These are phyloP conservation scores for Vickermania ingenoplastis DNA, from an alignment of 208 protist species.

Conservation along the genomic window DNA sequence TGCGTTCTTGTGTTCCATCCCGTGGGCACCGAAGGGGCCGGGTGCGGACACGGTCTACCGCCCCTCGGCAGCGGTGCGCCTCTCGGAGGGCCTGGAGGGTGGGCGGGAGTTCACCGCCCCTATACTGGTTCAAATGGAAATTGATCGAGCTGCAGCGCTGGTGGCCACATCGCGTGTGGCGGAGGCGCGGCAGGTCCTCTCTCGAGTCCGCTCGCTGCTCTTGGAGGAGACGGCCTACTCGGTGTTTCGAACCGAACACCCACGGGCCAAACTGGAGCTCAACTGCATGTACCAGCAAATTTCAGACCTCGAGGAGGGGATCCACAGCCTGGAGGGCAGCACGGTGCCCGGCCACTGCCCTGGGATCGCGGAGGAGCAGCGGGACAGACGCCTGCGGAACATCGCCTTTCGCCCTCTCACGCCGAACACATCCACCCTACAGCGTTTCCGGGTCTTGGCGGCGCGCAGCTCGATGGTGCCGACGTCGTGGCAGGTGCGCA, in stretches of 20 bases:
- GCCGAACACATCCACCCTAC: conserved; percentile 38
- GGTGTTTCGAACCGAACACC: conserved; percentile 64
- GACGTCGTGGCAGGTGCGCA: conserved; percentile 61
- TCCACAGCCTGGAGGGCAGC: conserved; percentile 55
- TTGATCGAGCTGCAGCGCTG: conserved; percentile 53
- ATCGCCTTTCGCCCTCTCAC: conserved; percentile 59
- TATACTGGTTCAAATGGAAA: conserved; percentile 37
- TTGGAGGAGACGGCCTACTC: conserved; percentile 36
- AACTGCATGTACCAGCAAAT: conserved; percentile 74
- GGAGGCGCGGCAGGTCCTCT: conserved; percentile 44
- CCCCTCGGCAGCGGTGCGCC: too few species aligned
- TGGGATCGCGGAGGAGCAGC: conserved; percentile 11
- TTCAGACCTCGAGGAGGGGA: conserved; percentile 77
- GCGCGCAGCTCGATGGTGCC: conserved; percentile 61
- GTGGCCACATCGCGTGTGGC: conserved; percentile 40
- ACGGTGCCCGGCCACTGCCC: neutral
- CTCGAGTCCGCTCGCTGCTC: conserved; percentile 33
- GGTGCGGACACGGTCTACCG: too few species aligned
- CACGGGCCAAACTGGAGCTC: conserved; percentile 61
- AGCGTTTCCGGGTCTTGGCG: conserved; percentile 63
- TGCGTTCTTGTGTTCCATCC: too few species aligned
- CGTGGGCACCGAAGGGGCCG: too few species aligned
- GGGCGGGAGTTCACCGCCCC: conserved; percentile 10
- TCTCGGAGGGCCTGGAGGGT: conserved; percentile 1
- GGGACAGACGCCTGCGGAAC: conserved; percentile 55